These are phyloP conservation scores for Aspergillus felis DNA, from an alignment of 2,329 filamentous ascomycete genomes.

Conservation along the genomic window DNA sequence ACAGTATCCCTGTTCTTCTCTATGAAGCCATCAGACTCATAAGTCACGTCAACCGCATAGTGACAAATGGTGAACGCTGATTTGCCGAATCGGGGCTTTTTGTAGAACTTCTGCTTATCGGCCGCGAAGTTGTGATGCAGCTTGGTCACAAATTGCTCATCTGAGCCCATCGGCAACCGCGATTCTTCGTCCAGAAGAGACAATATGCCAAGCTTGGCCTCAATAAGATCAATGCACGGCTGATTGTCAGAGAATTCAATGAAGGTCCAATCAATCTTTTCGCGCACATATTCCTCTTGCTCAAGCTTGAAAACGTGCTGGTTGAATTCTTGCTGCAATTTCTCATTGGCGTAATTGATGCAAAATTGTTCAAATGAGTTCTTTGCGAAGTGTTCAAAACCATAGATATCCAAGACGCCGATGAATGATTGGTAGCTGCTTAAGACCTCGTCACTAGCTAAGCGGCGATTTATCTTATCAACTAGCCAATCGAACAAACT, in stretches of 20 bases:
- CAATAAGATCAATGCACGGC: constrained; percentile 96
- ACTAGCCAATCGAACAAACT: constrained; percentile 98
- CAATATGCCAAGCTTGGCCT: constrained; percentile 90
- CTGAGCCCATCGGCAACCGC: constrained; percentile 90
- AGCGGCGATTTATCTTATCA: constrained; percentile 87
- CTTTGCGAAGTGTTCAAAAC: constrained; percentile 98
- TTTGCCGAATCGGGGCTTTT: constrained; percentile 97
- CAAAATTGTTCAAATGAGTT: constrained; percentile 99
- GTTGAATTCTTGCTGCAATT: constrained; percentile 98
- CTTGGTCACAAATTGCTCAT: constrained; percentile 95
- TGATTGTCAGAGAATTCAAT: constrained; percentile 99
- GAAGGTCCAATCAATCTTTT: constrained; percentile 98
- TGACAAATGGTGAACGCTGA: constrained; percentile 97
- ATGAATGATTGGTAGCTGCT: constrained; percentile 85
- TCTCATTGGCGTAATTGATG: constrained; percentile 99
- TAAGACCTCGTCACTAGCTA: constrained; percentile 85
- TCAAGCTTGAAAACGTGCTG: constrained; percentile 99
- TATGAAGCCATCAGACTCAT: constrained; percentile 98
- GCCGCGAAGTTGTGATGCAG: constrained; percentile 87
- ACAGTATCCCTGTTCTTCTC: constrained; percentile 99
- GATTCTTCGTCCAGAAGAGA: constrained; percentile 95
- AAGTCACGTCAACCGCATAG: constrained; percentile 96
- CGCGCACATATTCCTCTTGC: constrained; percentile 93
- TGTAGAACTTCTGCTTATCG: constrained; percentile 95
- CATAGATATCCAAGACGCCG: constrained; percentile 97